Evolutionary conservation across 768 basidiomycete species (phyloP), one percentile per base, ranked within the genome.

Genomic region (Gautieria morchelliformis): DNA sequence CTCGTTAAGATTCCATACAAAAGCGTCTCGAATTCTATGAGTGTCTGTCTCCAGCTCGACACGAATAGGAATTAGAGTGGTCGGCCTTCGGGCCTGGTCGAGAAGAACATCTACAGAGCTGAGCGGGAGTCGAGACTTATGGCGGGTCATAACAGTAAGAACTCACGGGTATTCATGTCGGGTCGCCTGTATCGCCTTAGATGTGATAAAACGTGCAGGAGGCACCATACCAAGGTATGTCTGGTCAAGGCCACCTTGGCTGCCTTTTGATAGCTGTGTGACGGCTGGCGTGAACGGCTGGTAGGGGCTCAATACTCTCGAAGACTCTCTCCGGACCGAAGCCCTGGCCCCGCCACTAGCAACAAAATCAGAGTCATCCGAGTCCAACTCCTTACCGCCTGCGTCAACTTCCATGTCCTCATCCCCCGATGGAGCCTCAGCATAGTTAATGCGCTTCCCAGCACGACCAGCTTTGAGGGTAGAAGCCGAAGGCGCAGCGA

Each of bases 1-100:
- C 71, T 98, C 95, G 67, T 91, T 83, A 47, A 93, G 70, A 65
- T 98, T 96, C 96, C 96, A 99, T 11, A 91, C 81, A 69, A 99
- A 98, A 65, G 87, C 87, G 66, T 99, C 96, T 42, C 94, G 85
- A 68, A 99, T 82, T 64, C 94, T 78, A 65, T 90, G 89, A 0
- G 87, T 87, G 11, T 92, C 90, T 11, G 88, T 92, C 67, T 97
- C 94, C 64, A 99, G 84, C 63, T 98, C 94, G 53, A 99, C 89
- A 47, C 91, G 89, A 58, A 99, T 91, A 3, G 96, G 96, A 12
- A 98, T 83, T 35, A 95, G 82, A 5, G 78, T 67, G 2, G 78
- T 75, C 0, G 73, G 68, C 59, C 71, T 70, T 47, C 74, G 66
- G 2, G 89, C 87, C 64, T 89, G 82, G 17, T 67, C 67, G 51